A percentile compares a stretch with the other conserved stretches of the same genome.
Conservation (phyloP, 2,329 filamentous ascomycete genomes). For the Davidsoniella australis region DNA sequence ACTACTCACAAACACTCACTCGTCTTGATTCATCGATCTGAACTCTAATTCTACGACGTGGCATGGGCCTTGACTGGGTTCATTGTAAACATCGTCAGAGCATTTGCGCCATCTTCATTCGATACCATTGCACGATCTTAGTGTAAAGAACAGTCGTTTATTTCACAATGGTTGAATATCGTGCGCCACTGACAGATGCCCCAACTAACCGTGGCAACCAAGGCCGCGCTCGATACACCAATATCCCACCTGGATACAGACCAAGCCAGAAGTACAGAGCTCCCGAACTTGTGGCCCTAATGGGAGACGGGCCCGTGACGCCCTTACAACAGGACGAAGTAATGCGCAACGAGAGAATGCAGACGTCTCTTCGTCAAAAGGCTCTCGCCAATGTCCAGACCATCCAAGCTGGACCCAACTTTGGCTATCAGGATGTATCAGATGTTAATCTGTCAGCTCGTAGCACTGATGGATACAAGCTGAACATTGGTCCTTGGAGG, state of each 20-base stretch:
- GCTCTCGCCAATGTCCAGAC: slow-evolving; percentile 7
- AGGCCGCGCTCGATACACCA: slow-evolving; percentile 6
- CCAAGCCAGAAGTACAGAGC: slow-evolving; percentile 8
- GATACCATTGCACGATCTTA: no score
- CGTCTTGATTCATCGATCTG: no score
- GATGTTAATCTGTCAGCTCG: slow-evolving; percentile 13
- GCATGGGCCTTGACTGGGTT: no score
- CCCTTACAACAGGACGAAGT: slow-evolving; percentile 7
- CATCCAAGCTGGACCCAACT: no score
- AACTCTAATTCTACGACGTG: no score
- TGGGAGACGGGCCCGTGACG: slow-evolving; percentile 6
- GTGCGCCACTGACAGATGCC: slow-evolving; percentile 1
- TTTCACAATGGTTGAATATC: background rate
- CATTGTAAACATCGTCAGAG: no score
- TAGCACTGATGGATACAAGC: slow-evolving; percentile 35
- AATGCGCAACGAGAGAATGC: slow-evolving; percentile 5
- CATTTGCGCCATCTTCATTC: no score
- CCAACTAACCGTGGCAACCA: slow-evolving; percentile 1
- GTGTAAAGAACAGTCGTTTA: background rate
- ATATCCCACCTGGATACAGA: slow-evolving; percentile 5
- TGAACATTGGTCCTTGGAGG: slow-evolving; percentile 85
- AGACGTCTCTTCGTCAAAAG: slow-evolving; percentile 4
- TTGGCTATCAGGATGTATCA: no score
- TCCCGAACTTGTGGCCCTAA: slow-evolving; percentile 7
- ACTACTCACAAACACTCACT: no score